Conservation (phyloP, 257 asterid species). For the Solanum bukasovii region DNA sequence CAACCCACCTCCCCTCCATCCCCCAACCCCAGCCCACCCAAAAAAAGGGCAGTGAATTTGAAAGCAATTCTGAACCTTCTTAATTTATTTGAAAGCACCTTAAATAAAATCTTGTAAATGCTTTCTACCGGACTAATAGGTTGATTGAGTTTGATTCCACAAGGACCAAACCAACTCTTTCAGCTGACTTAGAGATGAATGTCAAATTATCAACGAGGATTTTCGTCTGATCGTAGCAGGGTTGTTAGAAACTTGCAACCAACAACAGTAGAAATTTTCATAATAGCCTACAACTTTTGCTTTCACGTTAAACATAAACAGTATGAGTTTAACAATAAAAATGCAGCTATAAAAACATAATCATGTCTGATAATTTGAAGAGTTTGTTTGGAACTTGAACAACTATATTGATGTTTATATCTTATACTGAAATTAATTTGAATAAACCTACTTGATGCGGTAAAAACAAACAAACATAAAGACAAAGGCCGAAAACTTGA, state of each 20-base stretch:
- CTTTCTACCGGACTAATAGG: neutral
- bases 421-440: no score
- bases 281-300: neutral
- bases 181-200: neutral
- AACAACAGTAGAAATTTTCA: neutral
- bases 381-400: neutral
- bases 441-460: neutral
- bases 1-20: no score
- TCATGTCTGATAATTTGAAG: neutral
- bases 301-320: neutral
- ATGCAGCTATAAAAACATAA: neutral
- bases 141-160: no score
- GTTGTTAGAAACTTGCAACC: neutral
- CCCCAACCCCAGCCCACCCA: no score
- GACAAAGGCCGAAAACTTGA: neutral
- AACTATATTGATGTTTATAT: neutral
- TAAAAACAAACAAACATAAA: no score
- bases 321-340: neutral
- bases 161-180: no score
- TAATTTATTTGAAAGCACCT: neutral
- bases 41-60: no score
- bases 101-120: neutral
- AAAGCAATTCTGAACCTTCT: no score
- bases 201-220: neutral
- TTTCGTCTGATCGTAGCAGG: neutral